These are phyloP conservation scores for Mortierella sp. DNA, from an alignment of 371 early-diverging fungal species.

Conservation along the genomic window DNA sequence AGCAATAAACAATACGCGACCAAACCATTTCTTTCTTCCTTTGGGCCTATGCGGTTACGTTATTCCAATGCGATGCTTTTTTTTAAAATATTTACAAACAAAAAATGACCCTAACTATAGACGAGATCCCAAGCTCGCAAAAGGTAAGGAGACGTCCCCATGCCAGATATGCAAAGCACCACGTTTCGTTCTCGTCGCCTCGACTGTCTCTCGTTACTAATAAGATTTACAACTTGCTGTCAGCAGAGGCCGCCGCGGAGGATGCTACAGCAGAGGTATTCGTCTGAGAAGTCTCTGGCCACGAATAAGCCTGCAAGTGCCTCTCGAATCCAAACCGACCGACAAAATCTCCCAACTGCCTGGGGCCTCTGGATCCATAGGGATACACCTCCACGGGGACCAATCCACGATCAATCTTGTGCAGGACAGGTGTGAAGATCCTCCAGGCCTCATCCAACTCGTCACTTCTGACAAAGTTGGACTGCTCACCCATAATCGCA, in stretches of 20 bases:
- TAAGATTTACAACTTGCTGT: conserved; percentile 36
- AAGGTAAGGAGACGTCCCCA: too few relatives aligned
- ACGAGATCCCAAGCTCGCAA: too few relatives aligned
- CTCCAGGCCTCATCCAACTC: conserved; percentile 95
- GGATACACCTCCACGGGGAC: conserved; percentile 81
- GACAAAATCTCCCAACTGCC: conserved; percentile 77
- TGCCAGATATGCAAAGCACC: too few relatives aligned
- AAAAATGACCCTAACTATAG: background rate
- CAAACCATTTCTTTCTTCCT: background rate
- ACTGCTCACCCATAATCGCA: conserved; percentile 87
- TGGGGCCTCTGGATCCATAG: conserved; percentile 92
- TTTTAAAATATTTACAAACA: background rate
- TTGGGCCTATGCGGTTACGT: background rate
- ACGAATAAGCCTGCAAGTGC: conserved; percentile 39
- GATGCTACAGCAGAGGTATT: background rate
- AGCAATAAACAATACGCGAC: too few relatives aligned
- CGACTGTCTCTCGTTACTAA: background rate
- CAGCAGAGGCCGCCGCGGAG: conserved; percentile 12
- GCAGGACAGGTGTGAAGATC: conserved; percentile 94
- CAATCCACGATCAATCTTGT: conserved; percentile 80
- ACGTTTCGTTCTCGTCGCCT: background rate
- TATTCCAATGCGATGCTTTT: background rate
- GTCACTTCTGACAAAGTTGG: conserved; percentile 96
- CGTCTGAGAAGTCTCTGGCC: conserved; percentile 55
- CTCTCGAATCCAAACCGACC: conserved; percentile 74